Percentiles rank a stretch among this genome's conserved stretches.
phyloP scores from a whole-genome alignment of 306 rosid species.

The Medicago lupulina region DNA sequence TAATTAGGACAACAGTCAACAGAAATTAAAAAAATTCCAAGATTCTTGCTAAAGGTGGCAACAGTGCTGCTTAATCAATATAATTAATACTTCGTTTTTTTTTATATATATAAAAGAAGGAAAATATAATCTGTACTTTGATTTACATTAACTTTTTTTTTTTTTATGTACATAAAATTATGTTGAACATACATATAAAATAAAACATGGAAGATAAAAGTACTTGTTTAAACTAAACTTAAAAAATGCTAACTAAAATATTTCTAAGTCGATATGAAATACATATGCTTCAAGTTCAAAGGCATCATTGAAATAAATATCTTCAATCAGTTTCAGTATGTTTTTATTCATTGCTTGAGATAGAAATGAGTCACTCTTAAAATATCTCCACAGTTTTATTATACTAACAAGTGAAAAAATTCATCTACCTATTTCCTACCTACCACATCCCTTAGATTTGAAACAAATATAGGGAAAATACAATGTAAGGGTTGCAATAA shows the following conservation, averaged over 20 bases:
- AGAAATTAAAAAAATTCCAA: not conserved
- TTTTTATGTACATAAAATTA: too few species aligned
- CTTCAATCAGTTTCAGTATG: not conserved
- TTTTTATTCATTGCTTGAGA: slow-evolving; percentile 27
- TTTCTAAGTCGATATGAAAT: not conserved
- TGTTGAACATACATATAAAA: too few species aligned
- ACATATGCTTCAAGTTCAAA: too few species aligned
- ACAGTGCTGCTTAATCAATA: not conserved
- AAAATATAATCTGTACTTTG: too few species aligned
- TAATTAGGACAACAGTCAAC: not conserved
- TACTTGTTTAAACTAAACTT: not conserved
- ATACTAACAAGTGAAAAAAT: slow-evolving; percentile 35
- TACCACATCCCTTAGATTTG: slow-evolving; percentile 28
- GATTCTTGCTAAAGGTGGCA: not conserved
- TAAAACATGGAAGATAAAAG: not conserved
- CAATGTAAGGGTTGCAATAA: slow-evolving; percentile 32
- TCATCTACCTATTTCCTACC: slow-evolving; percentile 43
- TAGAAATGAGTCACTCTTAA: slow-evolving; percentile 32
- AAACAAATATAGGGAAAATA: slow-evolving; percentile 38
- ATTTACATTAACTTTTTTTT: too few species aligned
- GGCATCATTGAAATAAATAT: too few species aligned
- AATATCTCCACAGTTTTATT: slow-evolving; percentile 37
- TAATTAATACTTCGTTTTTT: too few species aligned
- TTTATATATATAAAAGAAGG: too few species aligned
- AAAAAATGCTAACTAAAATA: not conserved